These are phyloP conservation scores for Aurifilum marmelostoma DNA, from an alignment of 2,329 filamentous ascomycete species.

Conservation along the genomic window DNA sequence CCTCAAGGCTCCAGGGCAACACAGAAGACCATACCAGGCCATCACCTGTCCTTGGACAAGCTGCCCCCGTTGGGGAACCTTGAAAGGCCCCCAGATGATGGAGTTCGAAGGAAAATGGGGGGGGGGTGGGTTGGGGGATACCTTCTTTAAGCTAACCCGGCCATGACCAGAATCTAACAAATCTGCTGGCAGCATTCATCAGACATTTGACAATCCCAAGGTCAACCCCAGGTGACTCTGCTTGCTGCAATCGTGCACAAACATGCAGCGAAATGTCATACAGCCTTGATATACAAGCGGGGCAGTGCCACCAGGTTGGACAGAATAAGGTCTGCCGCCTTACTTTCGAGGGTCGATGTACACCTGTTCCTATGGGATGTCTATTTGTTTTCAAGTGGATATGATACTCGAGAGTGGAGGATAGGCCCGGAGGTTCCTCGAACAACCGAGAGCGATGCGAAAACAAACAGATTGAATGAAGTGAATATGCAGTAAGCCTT, in stretches of 20 bases:
- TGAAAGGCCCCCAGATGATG: not conserved
- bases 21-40: not conserved
- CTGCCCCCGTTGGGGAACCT: not conserved
- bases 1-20: not conserved
- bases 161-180: not conserved
- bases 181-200: not conserved
- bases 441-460: not conserved
- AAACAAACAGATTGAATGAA: not conserved
- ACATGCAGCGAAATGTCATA: not conserved
- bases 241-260: not conserved
- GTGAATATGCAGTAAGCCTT: not conserved
- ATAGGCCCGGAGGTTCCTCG: not conserved
- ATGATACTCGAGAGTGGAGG: not conserved
- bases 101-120: not conserved
- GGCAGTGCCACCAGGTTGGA: not conserved
- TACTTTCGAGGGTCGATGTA: not conserved
- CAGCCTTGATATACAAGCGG: not conserved
- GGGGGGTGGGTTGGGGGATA: not conserved
- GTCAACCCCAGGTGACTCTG: not conserved
- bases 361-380: not conserved
- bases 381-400: not conserved
- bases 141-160: not conserved
- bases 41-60: not conserved
- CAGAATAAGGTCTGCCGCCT: not conserved
- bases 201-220: accelerated